A percentile compares a stretch with the other conserved stretches of the same genome.
phyloP scores from a whole-genome alignment of 176 grass and related monocot species.

The Pontederia crassipes region DNA sequence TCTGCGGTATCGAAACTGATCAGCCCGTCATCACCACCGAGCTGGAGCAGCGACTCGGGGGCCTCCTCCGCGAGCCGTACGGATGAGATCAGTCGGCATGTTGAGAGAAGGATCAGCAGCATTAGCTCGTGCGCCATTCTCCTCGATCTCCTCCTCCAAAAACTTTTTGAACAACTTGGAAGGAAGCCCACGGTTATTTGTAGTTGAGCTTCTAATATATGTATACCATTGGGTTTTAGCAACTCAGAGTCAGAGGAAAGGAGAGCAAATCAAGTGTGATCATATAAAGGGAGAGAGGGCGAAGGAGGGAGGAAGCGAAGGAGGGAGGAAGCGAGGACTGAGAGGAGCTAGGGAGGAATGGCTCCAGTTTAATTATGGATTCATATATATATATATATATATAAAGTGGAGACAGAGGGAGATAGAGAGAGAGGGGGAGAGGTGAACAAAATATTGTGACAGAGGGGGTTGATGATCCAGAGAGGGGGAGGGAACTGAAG shows the following conservation, averaged over 20 bases:
- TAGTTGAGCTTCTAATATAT: background rate
- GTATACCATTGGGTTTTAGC: too few relatives aligned
- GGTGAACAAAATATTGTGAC: constrained; percentile 10
- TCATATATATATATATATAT: background rate
- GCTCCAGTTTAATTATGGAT: background rate
- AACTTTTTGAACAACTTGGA: constrained; percentile 3
- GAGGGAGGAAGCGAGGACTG: constrained; percentile 4
- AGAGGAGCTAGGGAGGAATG: background rate
- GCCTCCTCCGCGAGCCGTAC: constrained; percentile 47
- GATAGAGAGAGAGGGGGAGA: background rate
- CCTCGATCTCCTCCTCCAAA: background rate
- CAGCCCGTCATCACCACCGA: constrained; percentile 11
- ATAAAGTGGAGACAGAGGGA: constrained; percentile 22
- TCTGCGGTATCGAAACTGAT: constrained; percentile 47
- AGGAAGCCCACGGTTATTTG: background rate
- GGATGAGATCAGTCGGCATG: constrained; percentile 56
- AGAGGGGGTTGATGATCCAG: constrained; percentile 2
- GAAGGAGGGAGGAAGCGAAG: background rate
- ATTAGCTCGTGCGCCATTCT: constrained; percentile 32
- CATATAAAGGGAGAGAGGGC: constrained; percentile 22
- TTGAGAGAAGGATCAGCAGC: constrained; percentile 28
- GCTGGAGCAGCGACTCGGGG: constrained; percentile 29
- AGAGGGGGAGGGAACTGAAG: too few relatives aligned
- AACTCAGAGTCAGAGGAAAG: background rate
- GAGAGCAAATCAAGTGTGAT: background rate